Evolutionary conservation across 2,329 filamentous ascomycete species (phyloP), one percentile per base, ranked within the genome.

Genomic region (Metarhizium sp.): DNA sequence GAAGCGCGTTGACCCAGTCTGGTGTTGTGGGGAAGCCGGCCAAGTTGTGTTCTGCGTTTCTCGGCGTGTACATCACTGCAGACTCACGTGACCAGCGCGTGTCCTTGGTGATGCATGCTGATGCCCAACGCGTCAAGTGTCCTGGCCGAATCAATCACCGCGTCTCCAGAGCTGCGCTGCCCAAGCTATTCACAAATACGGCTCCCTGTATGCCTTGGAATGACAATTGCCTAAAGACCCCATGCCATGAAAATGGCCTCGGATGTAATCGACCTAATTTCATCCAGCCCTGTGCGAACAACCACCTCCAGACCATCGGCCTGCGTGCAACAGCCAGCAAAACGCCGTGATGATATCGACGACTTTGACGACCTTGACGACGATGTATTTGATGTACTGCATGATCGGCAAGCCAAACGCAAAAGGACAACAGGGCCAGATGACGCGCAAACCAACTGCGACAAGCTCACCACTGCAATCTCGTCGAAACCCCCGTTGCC

Each of bases 201-300:
- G 38, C 5, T 16, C 38, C 11, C 14, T 11, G n/a, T 14, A 40
- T 6, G 38, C 11, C 14, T 16, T 11, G 8, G 5, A 40, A 11
- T 16, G 38, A 4, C 38, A 14, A 16, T 16, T 40, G 11, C 10
- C 5, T 16, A 11, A 16, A 16, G 38, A 16, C 11, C 2, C 8
- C 14, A 34, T 40, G 11, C 13, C 38, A 6, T 8, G n/a, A 47
- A 20, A 18, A 72, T 71, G 69, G 61, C 64, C 7, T 59, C 61
- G 2, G 61, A 69, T 13, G 60, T 72, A 34, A 71, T 72, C 53
- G 67, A 71, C 57, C 67, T 72, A 30, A 60, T 71, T 20, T 72
- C 70, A 16, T 72, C 70, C 8, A 72, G 70, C 30, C 70, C 70
- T 6, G 55, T 60, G 46, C 52, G 53, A 10, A n/a, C 29, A 40